Evolutionary conservation across 768 basidiomycete species (phyloP).

Genomic region (Mycena chlorophos): DNA sequence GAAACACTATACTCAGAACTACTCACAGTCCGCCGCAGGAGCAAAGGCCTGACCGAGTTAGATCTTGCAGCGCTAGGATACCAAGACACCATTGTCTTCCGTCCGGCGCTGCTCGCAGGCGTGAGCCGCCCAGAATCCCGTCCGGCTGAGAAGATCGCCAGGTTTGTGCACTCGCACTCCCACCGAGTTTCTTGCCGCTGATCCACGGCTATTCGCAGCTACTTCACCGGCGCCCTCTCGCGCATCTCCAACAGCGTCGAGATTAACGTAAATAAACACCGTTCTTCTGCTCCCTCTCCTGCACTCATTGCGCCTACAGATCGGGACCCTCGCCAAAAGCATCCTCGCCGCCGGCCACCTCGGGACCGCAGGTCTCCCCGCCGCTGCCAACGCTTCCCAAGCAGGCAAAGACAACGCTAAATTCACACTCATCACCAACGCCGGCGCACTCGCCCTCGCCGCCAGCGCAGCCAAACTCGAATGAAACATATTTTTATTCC

Average conservation of each 20-base stretch:
- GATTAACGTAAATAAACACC: constrained; percentile 48
- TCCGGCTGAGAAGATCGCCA: constrained; percentile 40
- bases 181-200: too few relatives aligned
- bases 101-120: constrained; percentile 56
- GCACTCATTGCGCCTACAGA: constrained; percentile 32
- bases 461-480: too few relatives aligned
- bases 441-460: constrained; percentile 49
- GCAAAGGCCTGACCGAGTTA: constrained; percentile 74
- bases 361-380: constrained; percentile 51
- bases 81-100: constrained; percentile 66
- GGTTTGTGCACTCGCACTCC: constrained; percentile 31
- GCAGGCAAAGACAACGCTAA: constrained; percentile 36
- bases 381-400: constrained; percentile 43
- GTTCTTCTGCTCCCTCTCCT: background rate
- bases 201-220: too few relatives aligned
- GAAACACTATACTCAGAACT: constrained; percentile 7
- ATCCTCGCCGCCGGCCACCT: constrained; percentile 53
- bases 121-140: constrained; percentile 45
- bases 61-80: constrained; percentile 69
- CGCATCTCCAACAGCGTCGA: constrained; percentile 38
- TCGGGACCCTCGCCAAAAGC: constrained; percentile 54
- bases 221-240: constrained; percentile 38
- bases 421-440: constrained; percentile 61
- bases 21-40: constrained; percentile 39
- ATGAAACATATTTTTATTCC: too few relatives aligned